Conservation (phyloP, 257 asterid species). For the Solanum verrucosum region DNA sequence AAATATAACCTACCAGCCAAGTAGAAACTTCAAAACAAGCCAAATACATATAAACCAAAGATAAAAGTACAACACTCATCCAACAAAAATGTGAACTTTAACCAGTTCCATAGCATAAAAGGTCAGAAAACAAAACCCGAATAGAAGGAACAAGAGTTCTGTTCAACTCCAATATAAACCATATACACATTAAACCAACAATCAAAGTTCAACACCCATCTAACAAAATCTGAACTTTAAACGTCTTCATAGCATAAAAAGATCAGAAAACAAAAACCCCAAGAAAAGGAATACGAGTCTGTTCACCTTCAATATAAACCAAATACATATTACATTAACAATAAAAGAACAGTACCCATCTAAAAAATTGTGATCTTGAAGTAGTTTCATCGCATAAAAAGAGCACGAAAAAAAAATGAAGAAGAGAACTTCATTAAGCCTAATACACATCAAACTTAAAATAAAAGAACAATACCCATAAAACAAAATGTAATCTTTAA, state of each 20-base stretch:
- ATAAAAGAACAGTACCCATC: not conserved
- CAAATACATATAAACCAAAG: not conserved
- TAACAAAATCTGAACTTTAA: not conserved
- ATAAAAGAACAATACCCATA: not conserved
- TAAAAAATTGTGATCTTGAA: not conserved
- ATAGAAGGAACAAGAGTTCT: not conserved
- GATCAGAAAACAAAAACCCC: not conserved
- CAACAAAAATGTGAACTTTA: not conserved
- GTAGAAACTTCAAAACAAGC: not conserved
- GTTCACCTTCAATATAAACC: not conserved
- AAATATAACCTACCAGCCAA: not conserved
- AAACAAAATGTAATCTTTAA: not conserved
- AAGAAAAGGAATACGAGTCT: not conserved
- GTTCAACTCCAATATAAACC: too few species aligned
- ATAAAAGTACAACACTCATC: not conserved
- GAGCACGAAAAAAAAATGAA: too few species aligned
- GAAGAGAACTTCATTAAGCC: not conserved
- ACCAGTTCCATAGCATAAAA: not conserved
- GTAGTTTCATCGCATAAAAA: not conserved
- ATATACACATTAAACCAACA: too few species aligned
- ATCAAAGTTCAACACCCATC: not conserved
- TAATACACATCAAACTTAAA: not conserved
- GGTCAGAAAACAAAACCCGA: not conserved
- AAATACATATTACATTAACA: not conserved
- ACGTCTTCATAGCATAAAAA: not conserved